Base-by-base conservation (phyloP, 768 basidiomycete species). In the Astraeus odoratus region DNA sequence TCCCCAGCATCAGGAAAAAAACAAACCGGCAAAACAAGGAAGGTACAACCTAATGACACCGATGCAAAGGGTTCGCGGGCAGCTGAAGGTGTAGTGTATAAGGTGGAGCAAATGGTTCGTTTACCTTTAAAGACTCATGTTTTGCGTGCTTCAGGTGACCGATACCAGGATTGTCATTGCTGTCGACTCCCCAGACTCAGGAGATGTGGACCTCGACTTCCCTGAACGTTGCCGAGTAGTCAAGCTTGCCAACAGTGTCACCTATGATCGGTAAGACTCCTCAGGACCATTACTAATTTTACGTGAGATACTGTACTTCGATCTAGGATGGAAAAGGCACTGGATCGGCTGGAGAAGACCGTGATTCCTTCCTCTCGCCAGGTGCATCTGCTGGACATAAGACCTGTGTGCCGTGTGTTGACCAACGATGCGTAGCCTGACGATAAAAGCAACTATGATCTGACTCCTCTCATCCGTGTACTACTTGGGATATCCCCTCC, bases 181-280 rank as follows among this genome's bases (percentile, higher is more conserved):
- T 4, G 67, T 91, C 15, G 82, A 88, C 56, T 61, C 75, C 10
- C 72, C 77, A 13, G 82, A 85, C 40, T 68, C 73, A 2, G 67
- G 65, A 25, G 71, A 73, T 39, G 75, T 79, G 36, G 85, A 88
- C 39, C 66, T 88, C 10, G 86, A 91, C 54, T 60, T 96, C 0
- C 89, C 92, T 5, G 91, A 94, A 55, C 74, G 86, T 40, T 89
- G 91, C 64, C 74, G 88, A 15, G 67, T 93, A 41, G 60, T 97
- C 42, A 97, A 97, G 58, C 72, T 95, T 2, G 92, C 92, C 10
- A 97, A 97, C 54, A 91, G 83, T 44, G 81, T 89, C 13, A 98
- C 94, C 1, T 93, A 87, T 59, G 90, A 93, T 55, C 76, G 93
- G 87, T 80, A 59, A 34, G 50, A 27, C 19, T 15, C 15, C 16